Conservation (phyloP, 306 rosid species). For the Oxytropis ochrocephala region DNA sequence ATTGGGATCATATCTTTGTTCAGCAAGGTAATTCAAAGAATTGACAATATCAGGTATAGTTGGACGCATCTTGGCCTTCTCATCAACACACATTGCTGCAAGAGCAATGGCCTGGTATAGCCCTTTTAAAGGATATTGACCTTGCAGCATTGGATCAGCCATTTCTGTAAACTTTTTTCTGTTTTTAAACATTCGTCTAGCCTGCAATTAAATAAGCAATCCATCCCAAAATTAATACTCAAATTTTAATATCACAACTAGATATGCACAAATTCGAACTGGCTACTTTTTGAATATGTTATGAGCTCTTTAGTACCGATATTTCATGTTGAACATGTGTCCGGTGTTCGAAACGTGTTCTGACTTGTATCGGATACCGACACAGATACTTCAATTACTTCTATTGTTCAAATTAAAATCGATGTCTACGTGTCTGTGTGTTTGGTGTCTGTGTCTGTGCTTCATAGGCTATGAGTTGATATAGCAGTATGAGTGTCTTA, state of each 20-base stretch:
- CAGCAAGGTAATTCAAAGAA: conserved; percentile 80
- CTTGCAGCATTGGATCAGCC: conserved; percentile 91
- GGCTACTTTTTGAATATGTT: neutral
- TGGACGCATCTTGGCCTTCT: conserved; percentile 89
- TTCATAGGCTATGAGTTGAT: neutral
- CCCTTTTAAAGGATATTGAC: conserved; percentile 84
- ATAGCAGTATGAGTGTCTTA: conserved; percentile 30
- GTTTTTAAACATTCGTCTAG: conserved; percentile 76
- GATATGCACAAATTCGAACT: neutral
- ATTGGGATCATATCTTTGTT: conserved; percentile 53
- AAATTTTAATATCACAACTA: neutral
- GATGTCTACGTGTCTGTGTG: too few species aligned
- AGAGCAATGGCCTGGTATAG: conserved; percentile 93
- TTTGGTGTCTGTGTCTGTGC: too few species aligned
- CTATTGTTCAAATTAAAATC: too few species aligned
- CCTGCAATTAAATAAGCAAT: conserved; percentile 44
- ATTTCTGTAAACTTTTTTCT: conserved; percentile 67
- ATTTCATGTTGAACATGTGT: too few species aligned
- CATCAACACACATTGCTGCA: conserved; percentile 96
- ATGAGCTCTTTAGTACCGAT: neutral
- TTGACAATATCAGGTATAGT: conserved; percentile 90
- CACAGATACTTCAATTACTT: too few species aligned
- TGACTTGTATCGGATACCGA: too few species aligned
- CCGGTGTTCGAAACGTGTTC: too few species aligned
- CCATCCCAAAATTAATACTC: neutral